Percentiles rank a stretch among this genome's conserved stretches.
Evolutionary conservation across 495 filamentous ascomycete genomes (phyloP).

Genomic region (Astrothelium subdiscretum): DNA sequence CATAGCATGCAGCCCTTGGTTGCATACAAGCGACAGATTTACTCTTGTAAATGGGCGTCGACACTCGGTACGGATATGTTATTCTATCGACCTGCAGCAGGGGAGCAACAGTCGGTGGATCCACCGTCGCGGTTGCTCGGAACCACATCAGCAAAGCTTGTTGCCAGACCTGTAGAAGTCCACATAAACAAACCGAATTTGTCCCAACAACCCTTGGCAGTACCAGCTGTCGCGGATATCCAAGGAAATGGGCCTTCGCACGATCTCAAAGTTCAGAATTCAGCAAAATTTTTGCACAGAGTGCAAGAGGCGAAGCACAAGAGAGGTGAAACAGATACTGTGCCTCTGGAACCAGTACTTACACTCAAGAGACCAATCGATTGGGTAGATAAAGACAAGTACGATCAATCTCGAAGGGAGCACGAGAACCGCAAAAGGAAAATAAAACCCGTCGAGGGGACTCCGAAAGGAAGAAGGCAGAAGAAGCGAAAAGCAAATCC

Average conservation of each 20-base stretch:
- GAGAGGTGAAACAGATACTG: slow-evolving; percentile 39
- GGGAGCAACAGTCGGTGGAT: neutral
- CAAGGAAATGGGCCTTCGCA: neutral
- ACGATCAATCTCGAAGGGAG: neutral
- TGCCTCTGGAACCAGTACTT: slow-evolving; percentile 4
- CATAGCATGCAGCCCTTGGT: slow-evolving; percentile 61
- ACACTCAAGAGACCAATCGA: neutral
- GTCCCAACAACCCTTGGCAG: neutral
- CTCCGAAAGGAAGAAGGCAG: neutral
- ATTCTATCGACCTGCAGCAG: slow-evolving; percentile 29
- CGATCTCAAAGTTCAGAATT: neutral
- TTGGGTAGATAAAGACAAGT: neutral
- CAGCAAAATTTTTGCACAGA: slow-evolving; percentile 16
- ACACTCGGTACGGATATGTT: slow-evolving; percentile 73
- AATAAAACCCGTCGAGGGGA: neutral
- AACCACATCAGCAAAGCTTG: slow-evolving; percentile 6
- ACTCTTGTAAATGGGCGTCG: slow-evolving; percentile 63
- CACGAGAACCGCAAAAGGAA: neutral
- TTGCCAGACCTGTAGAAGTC: slow-evolving; percentile 11
- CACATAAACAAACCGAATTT: neutral
- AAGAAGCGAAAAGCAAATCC: neutral
- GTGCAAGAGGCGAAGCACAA: slow-evolving; percentile 33
- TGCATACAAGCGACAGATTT: slow-evolving; percentile 61
- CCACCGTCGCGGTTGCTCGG: slow-evolving; percentile 11
- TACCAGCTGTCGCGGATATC: neutral